Conservation (phyloP, 768 basidiomycete species). For the Podaxis sp. region DNA sequence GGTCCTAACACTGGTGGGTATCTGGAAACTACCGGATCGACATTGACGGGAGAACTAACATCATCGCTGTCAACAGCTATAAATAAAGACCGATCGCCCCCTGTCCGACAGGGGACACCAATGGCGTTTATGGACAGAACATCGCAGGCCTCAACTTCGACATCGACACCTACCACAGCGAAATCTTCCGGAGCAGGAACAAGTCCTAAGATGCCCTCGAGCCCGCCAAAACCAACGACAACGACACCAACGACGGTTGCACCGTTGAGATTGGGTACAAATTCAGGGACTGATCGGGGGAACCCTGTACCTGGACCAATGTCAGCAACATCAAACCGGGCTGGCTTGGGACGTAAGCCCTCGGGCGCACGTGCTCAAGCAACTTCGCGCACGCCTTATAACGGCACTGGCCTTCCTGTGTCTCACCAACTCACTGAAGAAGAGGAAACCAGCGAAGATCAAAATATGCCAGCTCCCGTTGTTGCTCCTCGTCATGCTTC, state of each 20-base stretch:
- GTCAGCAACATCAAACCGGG: slow-evolving; percentile 24
- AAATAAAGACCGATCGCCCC: slow-evolving; percentile 20
- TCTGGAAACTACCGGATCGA: background rate
- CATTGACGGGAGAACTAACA: background rate
- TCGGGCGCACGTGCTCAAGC: slow-evolving; percentile 81
- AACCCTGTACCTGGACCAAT: slow-evolving; percentile 17
- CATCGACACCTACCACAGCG: background rate
- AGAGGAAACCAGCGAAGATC: slow-evolving; percentile 27
- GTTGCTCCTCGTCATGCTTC: background rate
- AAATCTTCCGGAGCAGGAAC: slow-evolving; percentile 1
- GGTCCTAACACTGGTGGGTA: background rate
- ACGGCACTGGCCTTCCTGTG: slow-evolving; percentile 34
- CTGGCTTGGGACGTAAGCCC: slow-evolving; percentile 65
- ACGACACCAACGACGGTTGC: background rate
- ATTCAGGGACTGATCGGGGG: slow-evolving; percentile 7
- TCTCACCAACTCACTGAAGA: slow-evolving; percentile 34
- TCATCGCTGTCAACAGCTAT: slow-evolving; percentile 7
- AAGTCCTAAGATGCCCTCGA: background rate
- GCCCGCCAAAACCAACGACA: background rate
- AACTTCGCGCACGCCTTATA: slow-evolving; percentile 38
- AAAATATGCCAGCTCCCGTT: slow-evolving; percentile 10
- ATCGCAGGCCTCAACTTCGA: slow-evolving; percentile 19
- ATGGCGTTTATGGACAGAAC: slow-evolving; percentile 35
- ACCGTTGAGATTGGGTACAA: slow-evolving; percentile 3
- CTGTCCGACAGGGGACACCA: slow-evolving; percentile 36